phyloP scores from a whole-genome alignment of 2,329 filamentous ascomycete genomes.

The Cryoendolithus antarcticus region DNA sequence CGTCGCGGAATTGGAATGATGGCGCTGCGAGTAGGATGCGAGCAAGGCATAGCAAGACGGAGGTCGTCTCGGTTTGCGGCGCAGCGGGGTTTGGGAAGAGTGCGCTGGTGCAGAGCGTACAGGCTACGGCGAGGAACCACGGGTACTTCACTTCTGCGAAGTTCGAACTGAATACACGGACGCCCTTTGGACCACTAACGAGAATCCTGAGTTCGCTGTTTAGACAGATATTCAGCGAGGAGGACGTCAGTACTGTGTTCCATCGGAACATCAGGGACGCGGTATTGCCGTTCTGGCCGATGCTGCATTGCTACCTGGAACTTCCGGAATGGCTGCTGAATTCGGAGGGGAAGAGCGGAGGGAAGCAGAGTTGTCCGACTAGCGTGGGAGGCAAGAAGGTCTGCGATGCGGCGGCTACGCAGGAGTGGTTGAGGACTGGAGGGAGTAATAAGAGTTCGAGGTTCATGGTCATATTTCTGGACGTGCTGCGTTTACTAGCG shows the following conservation, averaged over 20 bases:
- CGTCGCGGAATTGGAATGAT: no score
- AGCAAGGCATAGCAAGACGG: constrained; percentile 37
- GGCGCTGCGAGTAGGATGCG: background rate
- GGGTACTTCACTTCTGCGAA: constrained; percentile 50
- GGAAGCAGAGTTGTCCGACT: no score
- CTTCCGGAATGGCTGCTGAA: constrained; percentile 52
- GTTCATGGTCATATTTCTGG: constrained; percentile 77
- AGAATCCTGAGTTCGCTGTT: constrained; percentile 49
- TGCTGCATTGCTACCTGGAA: constrained; percentile 45
- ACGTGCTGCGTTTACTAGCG: constrained; percentile 71
- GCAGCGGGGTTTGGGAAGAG: constrained; percentile 49
- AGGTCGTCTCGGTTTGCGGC: constrained; percentile 47
- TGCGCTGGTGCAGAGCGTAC: constrained; percentile 46
- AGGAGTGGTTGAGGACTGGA: constrained; percentile 34
- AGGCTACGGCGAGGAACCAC: constrained; percentile 42
- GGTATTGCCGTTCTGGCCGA: constrained; percentile 45
- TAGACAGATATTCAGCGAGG: constrained; percentile 53
- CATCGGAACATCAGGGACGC: constrained; percentile 45
- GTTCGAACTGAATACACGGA: constrained; percentile 46
- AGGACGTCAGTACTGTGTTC: constrained; percentile 48
- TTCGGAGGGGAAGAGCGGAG: constrained; percentile 1
- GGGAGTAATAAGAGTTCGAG: constrained; percentile 47
- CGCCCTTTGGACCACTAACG: constrained; percentile 50
- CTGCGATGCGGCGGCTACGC: constrained; percentile 24
- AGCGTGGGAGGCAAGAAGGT: constrained; percentile 9